These are phyloP conservation scores for Passiflora organensis DNA, from an alignment of 345 rosid genomes.

Conservation along the genomic window DNA sequence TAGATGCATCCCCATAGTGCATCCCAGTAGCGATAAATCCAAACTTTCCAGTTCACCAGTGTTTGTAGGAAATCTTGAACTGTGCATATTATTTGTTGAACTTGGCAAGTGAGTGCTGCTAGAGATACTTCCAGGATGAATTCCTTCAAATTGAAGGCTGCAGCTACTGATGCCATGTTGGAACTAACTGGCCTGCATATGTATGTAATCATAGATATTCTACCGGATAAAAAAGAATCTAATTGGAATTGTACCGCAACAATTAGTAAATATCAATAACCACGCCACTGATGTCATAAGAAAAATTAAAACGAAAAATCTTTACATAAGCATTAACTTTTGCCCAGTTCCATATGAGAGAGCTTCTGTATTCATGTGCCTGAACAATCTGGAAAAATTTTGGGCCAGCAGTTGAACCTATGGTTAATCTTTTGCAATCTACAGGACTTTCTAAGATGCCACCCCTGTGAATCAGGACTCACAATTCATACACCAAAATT, in stretches of 20 bases:
- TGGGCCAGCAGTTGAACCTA: conserved; percentile 11
- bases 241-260: conserved; percentile 12
- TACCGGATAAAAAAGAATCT: conserved; percentile 19
- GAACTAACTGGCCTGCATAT: conserved; percentile 39
- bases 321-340: background rate
- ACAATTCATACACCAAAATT: background rate
- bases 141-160: conserved; percentile 58
- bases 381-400: conserved; percentile 18
- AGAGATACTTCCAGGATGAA: conserved; percentile 19
- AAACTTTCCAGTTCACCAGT: conserved; percentile 24
- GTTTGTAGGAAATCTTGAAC: conserved; percentile 22
- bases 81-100: conserved; percentile 12
- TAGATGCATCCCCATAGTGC: conserved; percentile 60
- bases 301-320: too few species aligned
- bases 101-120: conserved; percentile 13
- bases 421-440: conserved; percentile 9
- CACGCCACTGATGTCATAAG: background rate
- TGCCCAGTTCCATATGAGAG: conserved; percentile 12
- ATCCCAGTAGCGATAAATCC: conserved; percentile 40
- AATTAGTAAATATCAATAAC: too few species aligned
- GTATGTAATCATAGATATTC: conserved; percentile 24
- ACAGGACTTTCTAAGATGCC: conserved; percentile 2
- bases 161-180: conserved; percentile 58
- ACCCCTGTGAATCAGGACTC: conserved; percentile 1
- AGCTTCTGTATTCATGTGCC: conserved; percentile 13